A percentile compares a stretch with the other conserved stretches of the same genome.
Conservation (phyloP, 139 green algal species). For the Closterium sp. region DNA sequence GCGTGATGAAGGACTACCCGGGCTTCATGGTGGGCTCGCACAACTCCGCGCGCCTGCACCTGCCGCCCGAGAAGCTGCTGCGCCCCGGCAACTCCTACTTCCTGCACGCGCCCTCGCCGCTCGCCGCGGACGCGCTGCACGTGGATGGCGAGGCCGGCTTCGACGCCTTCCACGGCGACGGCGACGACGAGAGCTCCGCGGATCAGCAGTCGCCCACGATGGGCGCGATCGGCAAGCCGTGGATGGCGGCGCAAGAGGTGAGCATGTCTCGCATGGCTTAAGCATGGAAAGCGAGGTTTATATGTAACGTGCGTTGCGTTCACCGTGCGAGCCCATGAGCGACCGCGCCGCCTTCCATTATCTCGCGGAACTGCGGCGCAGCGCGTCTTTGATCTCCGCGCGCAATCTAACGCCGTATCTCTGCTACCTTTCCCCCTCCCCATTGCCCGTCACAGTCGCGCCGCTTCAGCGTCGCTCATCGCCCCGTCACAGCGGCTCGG, state of each 20-base stretch:
- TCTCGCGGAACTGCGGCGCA: not conserved
- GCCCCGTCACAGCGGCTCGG: not conserved
- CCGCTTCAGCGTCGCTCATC: not conserved
- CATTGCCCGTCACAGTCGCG: not conserved
- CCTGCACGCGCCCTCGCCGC: not conserved
- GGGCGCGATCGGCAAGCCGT: not conserved
- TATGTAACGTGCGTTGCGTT: too few species aligned
- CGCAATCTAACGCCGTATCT: not conserved
- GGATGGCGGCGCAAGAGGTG: not conserved
- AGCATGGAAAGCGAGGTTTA: too few species aligned
- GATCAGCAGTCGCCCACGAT: not conserved
- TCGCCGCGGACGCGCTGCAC: too few species aligned
- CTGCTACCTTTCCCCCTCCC: not conserved
- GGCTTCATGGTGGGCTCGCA: not conserved
- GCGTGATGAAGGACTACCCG: not conserved
- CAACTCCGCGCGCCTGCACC: not conserved
- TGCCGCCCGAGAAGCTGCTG: constrained; percentile 3
- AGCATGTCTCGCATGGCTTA: too few species aligned
- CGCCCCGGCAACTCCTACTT: not conserved
- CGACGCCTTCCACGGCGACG: too few species aligned
- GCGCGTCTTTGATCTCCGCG: not conserved
- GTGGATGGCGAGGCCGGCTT: too few species aligned
- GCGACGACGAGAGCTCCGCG: not conserved
- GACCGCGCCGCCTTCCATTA: too few species aligned
- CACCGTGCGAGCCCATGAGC: too few species aligned